Evolutionary conservation across 108 stramenopile species (phyloP).

Genomic region (Asterionellopsis glacialis): DNA sequence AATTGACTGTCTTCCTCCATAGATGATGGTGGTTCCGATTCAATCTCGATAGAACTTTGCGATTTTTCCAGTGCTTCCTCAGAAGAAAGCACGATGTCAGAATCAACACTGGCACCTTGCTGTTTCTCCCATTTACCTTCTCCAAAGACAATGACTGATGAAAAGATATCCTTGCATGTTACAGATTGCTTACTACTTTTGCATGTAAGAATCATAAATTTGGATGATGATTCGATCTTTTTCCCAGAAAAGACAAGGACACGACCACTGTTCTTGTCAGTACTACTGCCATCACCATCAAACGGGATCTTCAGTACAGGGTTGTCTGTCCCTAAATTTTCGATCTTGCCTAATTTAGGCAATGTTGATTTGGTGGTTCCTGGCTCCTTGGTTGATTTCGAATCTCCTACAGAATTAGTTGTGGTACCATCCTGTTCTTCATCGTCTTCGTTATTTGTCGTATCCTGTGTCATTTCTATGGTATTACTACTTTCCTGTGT

Average conservation of each 20-base stretch:
- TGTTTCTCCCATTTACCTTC: constrained; percentile 30
- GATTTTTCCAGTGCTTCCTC: not conserved
- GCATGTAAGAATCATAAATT: constrained; percentile 29
- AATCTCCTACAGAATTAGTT: not conserved
- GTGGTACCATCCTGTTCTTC: constrained; percentile 2
- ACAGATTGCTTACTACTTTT: constrained; percentile 37
- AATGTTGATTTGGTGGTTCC: constrained; percentile 3
- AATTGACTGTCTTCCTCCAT: constrained; percentile 9
- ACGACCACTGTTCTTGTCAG: not conserved
- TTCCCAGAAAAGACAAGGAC: constrained; percentile 31
- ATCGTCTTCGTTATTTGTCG: not conserved
- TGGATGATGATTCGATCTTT: constrained; percentile 32
- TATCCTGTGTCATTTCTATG: not conserved
- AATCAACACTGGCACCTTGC: not conserved
- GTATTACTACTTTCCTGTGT: not conserved
- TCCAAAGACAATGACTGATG: constrained; percentile 67
- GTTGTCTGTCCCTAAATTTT: constrained; percentile 21
- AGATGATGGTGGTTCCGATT: not conserved
- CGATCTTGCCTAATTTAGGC: constrained; percentile 33
- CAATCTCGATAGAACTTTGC: not conserved
- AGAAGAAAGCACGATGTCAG: not conserved
- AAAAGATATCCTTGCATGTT: constrained; percentile 56
- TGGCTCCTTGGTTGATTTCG: not conserved
- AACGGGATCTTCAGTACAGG: constrained; percentile 28
- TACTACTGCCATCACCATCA: constrained; percentile 1